Base-by-base conservation (phyloP, 2,329 filamentous ascomycete genomes). In the Gaeumannomyces sp. region DNA sequence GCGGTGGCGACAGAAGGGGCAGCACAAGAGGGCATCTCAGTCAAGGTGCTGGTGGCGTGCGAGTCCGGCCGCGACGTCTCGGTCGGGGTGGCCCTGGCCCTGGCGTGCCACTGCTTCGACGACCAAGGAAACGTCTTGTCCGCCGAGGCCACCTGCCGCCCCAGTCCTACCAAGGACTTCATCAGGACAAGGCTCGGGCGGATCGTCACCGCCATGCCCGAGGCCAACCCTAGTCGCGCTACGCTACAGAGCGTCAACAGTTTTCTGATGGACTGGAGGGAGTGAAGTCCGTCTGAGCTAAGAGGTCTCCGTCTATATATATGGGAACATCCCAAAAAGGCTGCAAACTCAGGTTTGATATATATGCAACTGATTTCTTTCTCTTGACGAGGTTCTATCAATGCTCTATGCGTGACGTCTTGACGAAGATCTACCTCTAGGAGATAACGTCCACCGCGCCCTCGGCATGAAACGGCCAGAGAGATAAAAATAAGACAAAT, bases 231-330 rank as follows among this genome's bases (percentile, higher is more conserved):
- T 0, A 93, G 89, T 67, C 83, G 95, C 50, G 84, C 91, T 28
- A 97, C 93, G 0, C 78, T 98, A 53, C 93, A 97, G 76, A 94
- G 92, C 69, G 89, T 98, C 6, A 97, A 98, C 76, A 91, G 91
- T 64, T 96, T 92, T 71, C 77, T 98, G 63, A 94, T 98, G 87
- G 83, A 83, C 65, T 80, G 77, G 75, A 72, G 73, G 13, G n/a
- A 8, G 14, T 63, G 62, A 63, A n/a, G 11, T 5, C 8, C 14
- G n/a, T 14, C 19, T 8, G 57, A 59, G n/a, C 14, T 6, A 27
- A 57, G 4, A 53, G 45, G n/a, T n/a, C n/a, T n/a, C n/a, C n/a
- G n/a, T n/a, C n/a, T n/a, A n/a, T n/a, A n/a, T 53, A 7, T 7
- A 53, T 13, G 11, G 10, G 4, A 29, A 35, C 7, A 28, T 13